Conservation (phyloP, 352 stramenopile genomes). For the Salisapilia sapeloensis region DNA sequence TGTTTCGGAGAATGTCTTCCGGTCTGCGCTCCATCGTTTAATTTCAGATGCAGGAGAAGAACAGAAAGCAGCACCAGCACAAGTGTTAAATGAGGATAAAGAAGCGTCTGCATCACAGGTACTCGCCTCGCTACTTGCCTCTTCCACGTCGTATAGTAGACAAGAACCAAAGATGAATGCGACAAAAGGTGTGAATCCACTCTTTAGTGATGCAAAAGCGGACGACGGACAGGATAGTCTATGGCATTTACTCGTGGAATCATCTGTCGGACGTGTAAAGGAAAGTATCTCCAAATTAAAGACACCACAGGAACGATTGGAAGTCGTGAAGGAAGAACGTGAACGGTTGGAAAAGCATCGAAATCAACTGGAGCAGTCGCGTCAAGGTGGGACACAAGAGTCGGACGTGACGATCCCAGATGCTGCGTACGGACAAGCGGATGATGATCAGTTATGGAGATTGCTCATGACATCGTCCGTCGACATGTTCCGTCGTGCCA, state of each 20-base stretch:
- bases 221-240: constrained; percentile 46
- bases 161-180: too few species aligned
- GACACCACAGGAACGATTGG: constrained; percentile 27
- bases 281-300: constrained; percentile 19
- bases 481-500: constrained; percentile 19
- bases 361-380: constrained; percentile 1
- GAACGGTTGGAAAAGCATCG: constrained; percentile 42
- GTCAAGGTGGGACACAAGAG: not conserved
- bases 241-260: constrained; percentile 48
- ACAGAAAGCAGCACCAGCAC: too few species aligned
- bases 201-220: constrained; percentile 31
- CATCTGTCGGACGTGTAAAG: constrained; percentile 50
- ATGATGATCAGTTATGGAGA: constrained; percentile 58
- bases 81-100: too few species aligned
- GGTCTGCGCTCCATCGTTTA: constrained; percentile 40
- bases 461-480: constrained; percentile 62
- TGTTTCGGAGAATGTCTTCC: constrained; percentile 47
- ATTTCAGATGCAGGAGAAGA: too few species aligned
- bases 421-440: too few species aligned
- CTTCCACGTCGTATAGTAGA: too few species aligned
- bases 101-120: too few species aligned
- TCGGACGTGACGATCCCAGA: too few species aligned
- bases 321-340: constrained; percentile 40
- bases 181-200: constrained; percentile 15
- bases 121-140: too few species aligned